Evolutionary conservation across 306 rosid genomes (phyloP).

Genomic region (Vigna mungo): DNA sequence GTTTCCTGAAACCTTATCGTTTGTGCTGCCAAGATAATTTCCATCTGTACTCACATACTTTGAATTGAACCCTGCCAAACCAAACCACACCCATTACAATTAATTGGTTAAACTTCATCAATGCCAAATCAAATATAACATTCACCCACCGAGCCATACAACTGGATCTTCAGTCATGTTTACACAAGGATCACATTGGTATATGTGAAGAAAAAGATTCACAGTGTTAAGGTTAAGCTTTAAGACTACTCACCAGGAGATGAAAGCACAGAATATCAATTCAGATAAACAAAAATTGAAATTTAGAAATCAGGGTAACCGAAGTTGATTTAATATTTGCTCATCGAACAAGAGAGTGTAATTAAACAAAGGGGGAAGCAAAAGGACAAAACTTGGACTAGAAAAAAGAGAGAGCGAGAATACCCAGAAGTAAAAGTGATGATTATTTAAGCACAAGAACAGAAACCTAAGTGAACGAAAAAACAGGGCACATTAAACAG

Average conservation of each 20-base stretch:
- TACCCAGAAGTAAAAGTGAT: neutral
- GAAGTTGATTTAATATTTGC: neutral
- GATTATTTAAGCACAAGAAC: no score
- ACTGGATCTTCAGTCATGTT: conserved; percentile 38
- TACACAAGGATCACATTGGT: conserved; percentile 9
- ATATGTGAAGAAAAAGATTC: neutral
- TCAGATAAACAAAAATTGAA: neutral
- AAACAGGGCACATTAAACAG: neutral
- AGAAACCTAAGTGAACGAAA: conserved; percentile 27
- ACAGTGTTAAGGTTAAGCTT: neutral
- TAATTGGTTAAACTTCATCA: conserved; percentile 6
- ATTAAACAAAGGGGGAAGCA: neutral
- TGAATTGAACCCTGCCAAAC: conserved; percentile 55
- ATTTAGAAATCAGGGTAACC: conserved; percentile 6
- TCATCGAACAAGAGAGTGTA: neutral
- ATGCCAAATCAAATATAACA: conserved; percentile 28
- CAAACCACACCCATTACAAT: neutral
- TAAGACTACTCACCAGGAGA: neutral
- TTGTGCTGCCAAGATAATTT: conserved; percentile 47
- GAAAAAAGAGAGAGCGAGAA: conserved; percentile 23
- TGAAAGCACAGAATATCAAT: neutral
- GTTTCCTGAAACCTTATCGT: conserved; percentile 45
- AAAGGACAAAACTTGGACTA: conserved; percentile 11
- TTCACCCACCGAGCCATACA: conserved; percentile 21
- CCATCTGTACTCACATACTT: conserved; percentile 51